phyloP scores from a whole-genome alignment of 192 early-diverging fungal genomes.

The Geosiphon pyriformis region DNA sequence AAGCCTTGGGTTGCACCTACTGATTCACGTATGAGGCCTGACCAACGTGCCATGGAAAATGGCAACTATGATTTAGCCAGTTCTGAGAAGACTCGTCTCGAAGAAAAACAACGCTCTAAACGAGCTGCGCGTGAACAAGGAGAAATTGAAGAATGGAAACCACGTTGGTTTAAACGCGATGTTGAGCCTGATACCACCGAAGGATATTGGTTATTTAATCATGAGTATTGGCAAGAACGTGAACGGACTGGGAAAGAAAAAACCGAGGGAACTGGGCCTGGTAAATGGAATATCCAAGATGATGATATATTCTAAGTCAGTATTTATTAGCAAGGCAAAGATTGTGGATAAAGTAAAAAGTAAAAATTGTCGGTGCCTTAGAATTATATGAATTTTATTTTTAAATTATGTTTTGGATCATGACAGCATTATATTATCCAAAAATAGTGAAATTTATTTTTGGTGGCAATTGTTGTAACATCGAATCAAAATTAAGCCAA shows the following conservation, averaged over 20 bases:
- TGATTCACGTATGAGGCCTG: slow-evolving; percentile 78
- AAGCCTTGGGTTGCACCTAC: slow-evolving; percentile 64
- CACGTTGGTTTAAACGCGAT: slow-evolving; percentile 77
- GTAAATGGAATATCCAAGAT: slow-evolving; percentile 41
- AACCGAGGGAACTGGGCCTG: slow-evolving; percentile 22
- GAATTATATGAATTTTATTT: no score
- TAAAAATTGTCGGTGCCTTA: no score
- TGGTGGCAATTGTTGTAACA: no score
- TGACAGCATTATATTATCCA: no score
- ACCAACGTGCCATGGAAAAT: slow-evolving; percentile 81
- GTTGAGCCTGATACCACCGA: slow-evolving; percentile 64
- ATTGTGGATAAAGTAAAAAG: no score
- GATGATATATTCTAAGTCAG: slow-evolving; percentile 47
- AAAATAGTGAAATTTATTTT: no score
- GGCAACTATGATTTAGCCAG: slow-evolving; percentile 73
- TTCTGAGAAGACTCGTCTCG: slow-evolving; percentile 63
- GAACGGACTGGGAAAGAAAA: slow-evolving; percentile 41
- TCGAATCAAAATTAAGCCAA: no score
- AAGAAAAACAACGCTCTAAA: slow-evolving; percentile 68
- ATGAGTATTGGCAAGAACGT: slow-evolving; percentile 67
- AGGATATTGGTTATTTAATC: slow-evolving; percentile 55
- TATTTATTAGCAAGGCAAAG: no score
- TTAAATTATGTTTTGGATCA: no score
- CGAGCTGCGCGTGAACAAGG: slow-evolving; percentile 52
- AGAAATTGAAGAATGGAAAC: slow-evolving; percentile 49